These are phyloP conservation scores for Kodamaea kaohsiungensis DNA, from an alignment of 805 yeast genomes.

Conservation along the genomic window DNA sequence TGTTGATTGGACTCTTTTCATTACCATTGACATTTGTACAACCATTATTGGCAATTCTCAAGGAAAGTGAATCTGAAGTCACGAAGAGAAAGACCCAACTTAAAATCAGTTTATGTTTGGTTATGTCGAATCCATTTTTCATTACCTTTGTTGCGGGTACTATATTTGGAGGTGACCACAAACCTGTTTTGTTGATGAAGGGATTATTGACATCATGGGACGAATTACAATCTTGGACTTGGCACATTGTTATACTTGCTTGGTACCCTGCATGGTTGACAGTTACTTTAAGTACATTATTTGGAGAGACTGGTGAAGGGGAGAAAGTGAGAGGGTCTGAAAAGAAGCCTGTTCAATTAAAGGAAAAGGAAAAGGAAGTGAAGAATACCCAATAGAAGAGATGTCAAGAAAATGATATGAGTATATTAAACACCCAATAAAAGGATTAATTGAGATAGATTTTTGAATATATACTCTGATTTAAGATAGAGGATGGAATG, in stretches of 20 bases:
- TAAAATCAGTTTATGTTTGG: constrained; percentile 28
- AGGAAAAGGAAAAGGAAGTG: not conserved
- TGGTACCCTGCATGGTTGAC: constrained; percentile 84
- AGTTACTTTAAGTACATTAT: constrained; percentile 27
- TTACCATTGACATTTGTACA: constrained; percentile 72
- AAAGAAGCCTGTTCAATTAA: not conserved
- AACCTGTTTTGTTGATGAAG: constrained; percentile 43
- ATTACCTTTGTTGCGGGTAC: constrained; percentile 26
- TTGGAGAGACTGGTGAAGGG: constrained; percentile 27
- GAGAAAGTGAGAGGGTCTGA: not conserved
- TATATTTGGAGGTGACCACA: constrained; percentile 30
- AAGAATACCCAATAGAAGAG: too few relatives aligned
- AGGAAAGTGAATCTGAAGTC: constrained; percentile 2
- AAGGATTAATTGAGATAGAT: too few relatives aligned
- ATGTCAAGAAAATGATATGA: not conserved
- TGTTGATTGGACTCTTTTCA: constrained; percentile 66
- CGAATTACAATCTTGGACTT: constrained; percentile 79
- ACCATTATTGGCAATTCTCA: constrained; percentile 24
- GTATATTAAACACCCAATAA: too few relatives aligned
- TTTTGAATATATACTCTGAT: too few relatives aligned
- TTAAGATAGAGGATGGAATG: too few relatives aligned
- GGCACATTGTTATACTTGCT: constrained; percentile 69
- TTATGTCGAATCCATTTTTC: constrained; percentile 55
- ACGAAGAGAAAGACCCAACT: constrained; percentile 14
- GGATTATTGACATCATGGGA: constrained; percentile 65